phyloP scores from a whole-genome alignment of 2,329 filamentous ascomycete species.

The Cladosporium austrohemisphaericum region DNA sequence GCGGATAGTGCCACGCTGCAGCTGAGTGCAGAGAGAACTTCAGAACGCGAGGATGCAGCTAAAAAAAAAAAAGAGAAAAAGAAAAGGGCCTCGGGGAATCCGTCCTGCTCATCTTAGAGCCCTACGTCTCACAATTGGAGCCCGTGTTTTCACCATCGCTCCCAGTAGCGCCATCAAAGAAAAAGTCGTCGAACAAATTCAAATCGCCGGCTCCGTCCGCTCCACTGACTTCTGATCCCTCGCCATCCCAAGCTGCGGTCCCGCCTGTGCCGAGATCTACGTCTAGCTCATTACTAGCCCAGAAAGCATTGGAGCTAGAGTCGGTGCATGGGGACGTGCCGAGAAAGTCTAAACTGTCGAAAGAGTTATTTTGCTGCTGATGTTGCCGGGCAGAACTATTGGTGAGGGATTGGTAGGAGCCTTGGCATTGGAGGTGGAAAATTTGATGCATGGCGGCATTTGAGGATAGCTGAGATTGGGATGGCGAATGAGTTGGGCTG shows the following conservation, averaged over 20 bases:
- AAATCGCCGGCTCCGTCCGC: conserved; percentile 34
- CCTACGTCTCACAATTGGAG: too few relatives aligned
- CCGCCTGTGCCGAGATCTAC: conserved; percentile 27
- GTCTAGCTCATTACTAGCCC: conserved; percentile 10
- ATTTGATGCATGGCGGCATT: not conserved
- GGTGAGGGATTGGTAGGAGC: conserved; percentile 10
- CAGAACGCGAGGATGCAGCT: too few relatives aligned
- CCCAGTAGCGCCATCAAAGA: conserved; percentile 68
- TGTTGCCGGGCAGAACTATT: conserved; percentile 20
- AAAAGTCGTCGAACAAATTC: conserved; percentile 65
- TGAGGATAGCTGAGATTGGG: conserved; percentile 14
- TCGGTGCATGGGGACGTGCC: conserved; percentile 40
- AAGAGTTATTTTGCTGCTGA: conserved; percentile 17
- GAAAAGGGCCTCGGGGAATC: too few relatives aligned
- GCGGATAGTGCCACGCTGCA: too few relatives aligned
- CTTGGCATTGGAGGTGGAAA: conserved; percentile 1
- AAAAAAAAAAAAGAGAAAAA: too few relatives aligned
- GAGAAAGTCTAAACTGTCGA: conserved; percentile 53
- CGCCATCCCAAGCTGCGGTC: conserved; percentile 52
- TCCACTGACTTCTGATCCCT: conserved; percentile 10
- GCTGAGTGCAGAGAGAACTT: too few relatives aligned
- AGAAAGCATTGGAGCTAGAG: not conserved
- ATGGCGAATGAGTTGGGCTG: conserved; percentile 12
- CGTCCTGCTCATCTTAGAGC: too few relatives aligned
- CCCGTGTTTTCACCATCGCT: too few relatives aligned